Evolutionary conservation across 2,329 filamentous ascomycete genomes (phyloP).

Genomic region (Trichoderma koningiopsis): DNA sequence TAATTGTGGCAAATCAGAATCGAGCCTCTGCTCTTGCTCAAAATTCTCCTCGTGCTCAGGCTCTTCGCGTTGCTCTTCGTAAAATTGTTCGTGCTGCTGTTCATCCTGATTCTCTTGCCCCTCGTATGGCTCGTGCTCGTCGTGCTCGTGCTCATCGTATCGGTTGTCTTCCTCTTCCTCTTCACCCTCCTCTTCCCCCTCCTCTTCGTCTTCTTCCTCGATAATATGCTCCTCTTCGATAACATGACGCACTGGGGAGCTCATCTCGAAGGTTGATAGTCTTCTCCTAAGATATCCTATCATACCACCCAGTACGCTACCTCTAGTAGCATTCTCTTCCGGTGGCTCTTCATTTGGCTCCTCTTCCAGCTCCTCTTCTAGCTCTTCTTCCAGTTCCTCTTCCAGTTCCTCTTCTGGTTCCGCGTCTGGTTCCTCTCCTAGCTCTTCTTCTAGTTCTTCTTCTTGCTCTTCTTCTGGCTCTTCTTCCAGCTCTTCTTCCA

Average conservation of each 20-base stretch:
- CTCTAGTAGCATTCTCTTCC: neutral
- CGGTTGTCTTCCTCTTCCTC: neutral
- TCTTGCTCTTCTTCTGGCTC: too few relatives aligned
- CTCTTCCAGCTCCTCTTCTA: neutral
- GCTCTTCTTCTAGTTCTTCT: too few relatives aligned
- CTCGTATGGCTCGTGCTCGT: neutral
- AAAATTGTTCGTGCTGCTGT: neutral
- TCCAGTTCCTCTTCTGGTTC: neutral
- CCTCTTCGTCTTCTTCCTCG: neutral
- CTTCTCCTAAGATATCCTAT: conserved; percentile 46
- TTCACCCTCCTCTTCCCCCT: neutral
- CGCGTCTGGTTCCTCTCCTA: neutral
- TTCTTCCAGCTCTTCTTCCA: too few relatives aligned
- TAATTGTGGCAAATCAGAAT: neutral
- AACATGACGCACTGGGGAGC: conserved; percentile 43
- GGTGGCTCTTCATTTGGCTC: neutral
- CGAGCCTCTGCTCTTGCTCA: neutral
- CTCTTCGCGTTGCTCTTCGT: neutral
- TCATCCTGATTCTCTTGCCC: neutral
- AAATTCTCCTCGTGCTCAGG: neutral
- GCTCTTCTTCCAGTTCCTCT: neutral
- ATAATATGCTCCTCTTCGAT: conserved; percentile 20
- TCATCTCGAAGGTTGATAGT: conserved; percentile 58
- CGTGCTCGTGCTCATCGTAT: neutral
- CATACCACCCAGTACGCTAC: conserved; percentile 25